Evolutionary conservation across 495 filamentous ascomycete species (phyloP), one percentile per base, ranked within the genome.

Genomic region (Ascobolus immersus): DNA sequence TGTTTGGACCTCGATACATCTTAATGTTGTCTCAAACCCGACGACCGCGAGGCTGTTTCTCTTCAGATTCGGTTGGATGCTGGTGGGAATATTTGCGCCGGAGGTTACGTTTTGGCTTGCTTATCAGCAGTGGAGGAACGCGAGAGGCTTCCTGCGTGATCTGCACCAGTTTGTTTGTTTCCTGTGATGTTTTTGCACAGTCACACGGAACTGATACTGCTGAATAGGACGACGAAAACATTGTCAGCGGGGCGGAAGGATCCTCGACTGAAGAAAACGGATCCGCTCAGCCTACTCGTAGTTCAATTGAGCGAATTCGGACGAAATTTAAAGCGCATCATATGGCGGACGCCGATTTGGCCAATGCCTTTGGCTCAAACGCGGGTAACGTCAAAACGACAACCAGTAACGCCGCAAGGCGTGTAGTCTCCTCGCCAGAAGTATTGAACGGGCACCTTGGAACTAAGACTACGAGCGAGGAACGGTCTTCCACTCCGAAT

Each of bases 1-100:
- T 33, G 40, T 59, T n/a, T 60, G 55, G 51, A 55, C 55, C 6
- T 51, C 56, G 4, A 38, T 61, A 2, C 58, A 61, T 34, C 37
- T 56, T 1, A 52, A 61, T 38, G 36, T 60, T 10, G 40, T 52
- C 17, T 32, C 33, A 3, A 24, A 34, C 10, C 34, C 37, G n/a
- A 12, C 21, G 1, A 27, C 13, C 10, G n/a, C 28, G 34, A 33
- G 22, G 5, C 20, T 30, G 4, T 14, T 32, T 4, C 30, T 32
- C 20, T 31, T 17, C 20, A 53, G 52, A 34, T 2, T 44, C 7
- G 21, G 20, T 27, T 56, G 49, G 49, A 32, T 57, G 3, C 3
- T 49, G 1, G 34, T 52, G 11, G 50, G 42, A 0, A 21, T 55
- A 4, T 14, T 57, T 13, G 44, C 49, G 7, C 55, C 55, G 1